Conservation (phyloP, 2,329 filamentous ascomycete species). For the Alternaria sp. region DNA sequence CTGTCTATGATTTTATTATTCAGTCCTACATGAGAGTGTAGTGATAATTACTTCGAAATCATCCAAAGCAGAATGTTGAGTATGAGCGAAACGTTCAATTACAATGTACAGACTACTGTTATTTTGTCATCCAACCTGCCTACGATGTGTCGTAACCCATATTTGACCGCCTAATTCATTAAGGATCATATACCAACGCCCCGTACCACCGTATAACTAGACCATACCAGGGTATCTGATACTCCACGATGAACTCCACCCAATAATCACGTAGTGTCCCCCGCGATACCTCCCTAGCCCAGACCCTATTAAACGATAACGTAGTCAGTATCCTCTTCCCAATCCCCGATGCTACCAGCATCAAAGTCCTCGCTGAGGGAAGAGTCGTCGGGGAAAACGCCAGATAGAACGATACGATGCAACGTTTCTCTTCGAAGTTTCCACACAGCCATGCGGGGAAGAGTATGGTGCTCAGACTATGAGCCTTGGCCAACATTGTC, state of each 20-base stretch:
- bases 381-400: background rate
- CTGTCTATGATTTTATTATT: too few species aligned
- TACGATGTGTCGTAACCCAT: background rate
- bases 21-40: too few species aligned
- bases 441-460: background rate
- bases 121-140: background rate
- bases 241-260: background rate
- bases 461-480: background rate
- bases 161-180: background rate
- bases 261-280: background rate
- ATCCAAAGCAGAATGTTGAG: too few species aligned
- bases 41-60: too few species aligned
- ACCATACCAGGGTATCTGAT: background rate
- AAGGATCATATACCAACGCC: background rate
- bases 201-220: background rate
- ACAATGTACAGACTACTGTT: background rate
- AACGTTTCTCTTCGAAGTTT: background rate
- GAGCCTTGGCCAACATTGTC: conserved; percentile 11
- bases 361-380: background rate
- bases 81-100: background rate
- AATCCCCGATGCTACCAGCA: background rate
- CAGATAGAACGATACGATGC: background rate
- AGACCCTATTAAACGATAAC: background rate
- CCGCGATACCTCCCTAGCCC: background rate
- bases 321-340: background rate